Base-by-base conservation (phyloP, 116 monocot species). In the Posidonia oceanica region DNA sequence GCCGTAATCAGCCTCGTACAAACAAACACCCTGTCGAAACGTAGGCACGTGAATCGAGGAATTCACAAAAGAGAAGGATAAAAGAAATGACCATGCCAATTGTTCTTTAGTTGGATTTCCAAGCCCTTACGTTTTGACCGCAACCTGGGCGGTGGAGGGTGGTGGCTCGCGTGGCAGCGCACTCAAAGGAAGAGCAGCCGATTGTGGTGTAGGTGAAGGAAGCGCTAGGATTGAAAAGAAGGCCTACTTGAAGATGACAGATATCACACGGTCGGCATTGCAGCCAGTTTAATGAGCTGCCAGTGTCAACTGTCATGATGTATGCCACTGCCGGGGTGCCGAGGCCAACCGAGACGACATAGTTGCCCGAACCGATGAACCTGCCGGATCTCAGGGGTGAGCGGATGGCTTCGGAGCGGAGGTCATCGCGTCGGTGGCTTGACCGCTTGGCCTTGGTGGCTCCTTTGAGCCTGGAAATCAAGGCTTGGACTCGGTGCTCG, bases 221-320 rank as follows among this genome's bases (percentile, higher is more conserved):
- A 4, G 75, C 51, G 15, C 80, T 18, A 0, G 94, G 94, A 77
- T 91, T 60, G 79, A 88, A 94, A 48, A 91, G 15, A 21, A 85
- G 58, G 71, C 81, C 91, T 4, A 64, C 42, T 67, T 94, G 94
- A 2, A 38, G 51, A 78, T 94, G 83, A 75, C 94, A 94, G 54
- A 84, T 4, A 8, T 39, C 63, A 84, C 94, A 94, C 0, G 94
- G 94, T 2, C 61, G 60, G 84, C 94, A 94, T 73, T 94, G 94
- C 36, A 94, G 77, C 94, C 94, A 94, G 59, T 82, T 59, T 41
- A 90, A 80, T 5, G 91, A 91, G 65, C 88, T 88, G 15, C 91
- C 94, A 23, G 94, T 94, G 84, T 94, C 94, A 66, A 94, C 77
- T 40, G 88, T 77, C 78, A 94, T 77, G 52, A 67, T 11, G 75